Percentiles rank a stretch among this genome's conserved stretches.
Evolutionary conservation across 345 rosid species (phyloP).

Genomic region (Nephelium lappaceum): DNA sequence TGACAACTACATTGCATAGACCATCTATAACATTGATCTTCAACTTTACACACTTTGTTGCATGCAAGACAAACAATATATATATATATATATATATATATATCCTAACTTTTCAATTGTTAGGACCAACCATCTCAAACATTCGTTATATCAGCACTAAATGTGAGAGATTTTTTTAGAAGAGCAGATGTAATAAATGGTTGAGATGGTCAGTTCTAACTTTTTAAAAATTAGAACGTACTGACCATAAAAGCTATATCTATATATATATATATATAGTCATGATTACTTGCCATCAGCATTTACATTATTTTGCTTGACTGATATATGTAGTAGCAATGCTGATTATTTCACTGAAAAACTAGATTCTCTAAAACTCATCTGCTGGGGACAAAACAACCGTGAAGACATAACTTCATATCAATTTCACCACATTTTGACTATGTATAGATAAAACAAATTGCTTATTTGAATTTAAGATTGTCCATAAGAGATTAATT

Average conservation of each 20-base stretch:
- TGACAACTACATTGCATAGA: too few species aligned
- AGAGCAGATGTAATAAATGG: too few species aligned
- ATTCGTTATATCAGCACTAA: too few species aligned
- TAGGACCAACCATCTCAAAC: too few species aligned
- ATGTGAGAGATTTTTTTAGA: too few species aligned
- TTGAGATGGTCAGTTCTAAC: too few species aligned
- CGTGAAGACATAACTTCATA: not conserved
- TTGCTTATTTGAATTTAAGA: not conserved
- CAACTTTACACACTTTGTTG: not conserved
- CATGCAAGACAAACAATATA: not conserved
- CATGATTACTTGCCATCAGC: not conserved
- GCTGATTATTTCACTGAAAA: not conserved
- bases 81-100: too few species aligned
- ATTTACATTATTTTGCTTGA: not conserved
- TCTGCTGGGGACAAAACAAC: not conserved
- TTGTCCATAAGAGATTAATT: not conserved
- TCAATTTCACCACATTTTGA: not conserved
- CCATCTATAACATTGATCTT: not conserved
- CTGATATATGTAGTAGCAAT: not conserved
- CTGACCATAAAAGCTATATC: too few species aligned
- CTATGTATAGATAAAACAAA: not conserved
- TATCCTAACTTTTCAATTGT: too few species aligned
- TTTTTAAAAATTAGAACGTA: too few species aligned
- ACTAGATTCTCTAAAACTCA: not conserved
- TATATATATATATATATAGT: too few species aligned